Conservation (phyloP, 2,329 filamentous ascomycete genomes). For the Penicillium vulpinum region DNA sequence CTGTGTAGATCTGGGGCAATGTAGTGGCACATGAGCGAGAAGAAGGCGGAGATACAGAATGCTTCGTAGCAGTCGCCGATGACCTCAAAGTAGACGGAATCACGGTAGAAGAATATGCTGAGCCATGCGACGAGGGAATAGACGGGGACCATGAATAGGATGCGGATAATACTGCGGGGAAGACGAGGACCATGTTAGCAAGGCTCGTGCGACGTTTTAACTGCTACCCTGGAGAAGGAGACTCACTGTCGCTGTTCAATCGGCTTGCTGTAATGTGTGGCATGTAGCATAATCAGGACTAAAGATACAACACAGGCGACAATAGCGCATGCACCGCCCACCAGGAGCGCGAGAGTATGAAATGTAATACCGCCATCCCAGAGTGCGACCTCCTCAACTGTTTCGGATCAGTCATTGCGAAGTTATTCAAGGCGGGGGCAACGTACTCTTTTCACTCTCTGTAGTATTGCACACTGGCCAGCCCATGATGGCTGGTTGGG, state of each 20-base stretch:
- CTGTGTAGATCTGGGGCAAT: slow-evolving; percentile 66
- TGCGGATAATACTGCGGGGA: slow-evolving; percentile 71
- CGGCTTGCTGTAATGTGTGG: slow-evolving; percentile 60
- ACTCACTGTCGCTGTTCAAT: slow-evolving; percentile 63
- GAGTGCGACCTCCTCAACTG: slow-evolving; percentile 52
- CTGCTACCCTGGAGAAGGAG: slow-evolving; percentile 60
- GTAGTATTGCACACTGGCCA: slow-evolving; percentile 55
- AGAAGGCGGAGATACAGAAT: slow-evolving; percentile 83
- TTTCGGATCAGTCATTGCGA: slow-evolving; percentile 13
- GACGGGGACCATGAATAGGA: slow-evolving; percentile 81
- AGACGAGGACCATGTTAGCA: slow-evolving; percentile 50
- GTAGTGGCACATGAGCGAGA: slow-evolving; percentile 43
- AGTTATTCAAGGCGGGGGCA: neutral
- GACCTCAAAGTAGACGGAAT: slow-evolving; percentile 78
- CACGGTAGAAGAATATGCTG: slow-evolving; percentile 69
- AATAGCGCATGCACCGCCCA: slow-evolving; percentile 55
- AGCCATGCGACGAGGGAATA: slow-evolving; percentile 73
- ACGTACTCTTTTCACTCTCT: slow-evolving; percentile 48
- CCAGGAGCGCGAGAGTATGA: slow-evolving; percentile 56
- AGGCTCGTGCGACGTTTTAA: neutral
- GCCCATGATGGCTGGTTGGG: slow-evolving; percentile 34
- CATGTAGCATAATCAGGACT: slow-evolving; percentile 58
- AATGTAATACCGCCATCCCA: slow-evolving; percentile 56
- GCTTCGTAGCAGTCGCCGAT: slow-evolving; percentile 83
- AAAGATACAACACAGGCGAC: slow-evolving; percentile 54